phyloP scores from a whole-genome alignment of 176 grass and related monocot species.

The Avena sativa region DNA sequence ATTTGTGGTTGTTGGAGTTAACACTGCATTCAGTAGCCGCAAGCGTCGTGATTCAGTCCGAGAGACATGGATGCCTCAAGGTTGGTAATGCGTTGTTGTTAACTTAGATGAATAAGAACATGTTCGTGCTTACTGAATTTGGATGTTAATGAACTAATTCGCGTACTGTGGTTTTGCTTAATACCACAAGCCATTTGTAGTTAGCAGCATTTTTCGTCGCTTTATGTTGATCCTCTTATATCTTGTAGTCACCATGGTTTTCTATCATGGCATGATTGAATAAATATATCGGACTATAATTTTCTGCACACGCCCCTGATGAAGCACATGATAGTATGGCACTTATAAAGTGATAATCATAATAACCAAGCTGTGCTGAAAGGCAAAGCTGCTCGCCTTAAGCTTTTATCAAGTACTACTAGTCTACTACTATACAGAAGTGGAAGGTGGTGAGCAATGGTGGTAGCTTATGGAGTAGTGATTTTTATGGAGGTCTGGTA shows the following conservation, averaged over 20 bases:
- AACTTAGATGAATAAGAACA: constrained; percentile 35
- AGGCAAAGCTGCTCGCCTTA: not conserved
- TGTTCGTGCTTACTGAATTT: constrained; percentile 30
- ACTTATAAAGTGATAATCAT: not conserved
- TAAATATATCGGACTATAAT: constrained; percentile 2
- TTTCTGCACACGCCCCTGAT: not conserved
- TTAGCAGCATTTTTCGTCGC: not conserved
- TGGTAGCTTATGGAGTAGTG: constrained; percentile 1
- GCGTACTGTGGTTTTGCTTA: not conserved
- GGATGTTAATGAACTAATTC: constrained; percentile 29
- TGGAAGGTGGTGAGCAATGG: not conserved
- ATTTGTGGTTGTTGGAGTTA: constrained; percentile 90
- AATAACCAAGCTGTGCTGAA: not conserved
- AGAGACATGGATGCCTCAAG: constrained; percentile 98
- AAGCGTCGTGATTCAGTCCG: constrained; percentile 92
- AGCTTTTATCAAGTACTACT: not conserved
- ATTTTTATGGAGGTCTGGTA: constrained; percentile 11
- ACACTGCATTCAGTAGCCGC: constrained; percentile 93
- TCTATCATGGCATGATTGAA: not conserved
- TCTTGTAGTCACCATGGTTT: not conserved
- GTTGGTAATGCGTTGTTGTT: constrained; percentile 45
- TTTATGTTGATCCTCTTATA: constrained; percentile 5
- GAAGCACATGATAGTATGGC: not conserved
- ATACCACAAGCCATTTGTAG: constrained; percentile 14
- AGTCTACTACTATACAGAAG: not conserved